Evolutionary conservation across 495 filamentous ascomycete genomes (phyloP).

Genomic region (Immersiella caudata): DNA sequence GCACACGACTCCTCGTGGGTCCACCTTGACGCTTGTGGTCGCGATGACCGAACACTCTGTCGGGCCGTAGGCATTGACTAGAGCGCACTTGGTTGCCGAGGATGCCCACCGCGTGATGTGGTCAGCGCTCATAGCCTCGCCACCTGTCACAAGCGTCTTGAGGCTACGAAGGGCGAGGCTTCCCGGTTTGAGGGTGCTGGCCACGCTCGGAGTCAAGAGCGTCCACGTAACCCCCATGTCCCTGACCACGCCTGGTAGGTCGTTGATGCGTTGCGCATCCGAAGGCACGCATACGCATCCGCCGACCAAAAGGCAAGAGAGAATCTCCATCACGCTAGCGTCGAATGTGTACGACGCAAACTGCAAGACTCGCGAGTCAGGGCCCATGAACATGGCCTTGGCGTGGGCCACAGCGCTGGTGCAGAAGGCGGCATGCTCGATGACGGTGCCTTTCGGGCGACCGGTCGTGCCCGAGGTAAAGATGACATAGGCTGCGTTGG

Average conservation of each 20-base stretch:
- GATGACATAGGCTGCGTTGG: conserved; percentile 53
- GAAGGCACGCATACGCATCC: conserved; percentile 47
- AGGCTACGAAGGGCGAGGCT: conserved; percentile 19
- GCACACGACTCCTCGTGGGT: conserved; percentile 22
- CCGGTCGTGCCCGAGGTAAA: conserved; percentile 59
- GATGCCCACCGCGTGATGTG: conserved; percentile 35
- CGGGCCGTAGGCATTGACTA: conserved; percentile 47
- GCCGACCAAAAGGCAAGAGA: conserved; percentile 57
- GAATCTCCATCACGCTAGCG: conserved; percentile 57
- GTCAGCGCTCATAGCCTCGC: conserved; percentile 31
- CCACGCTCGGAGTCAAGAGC: conserved; percentile 55
- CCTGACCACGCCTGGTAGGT: conserved; percentile 34
- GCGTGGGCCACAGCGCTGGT: conserved; percentile 46
- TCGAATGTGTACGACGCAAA: conserved; percentile 69
- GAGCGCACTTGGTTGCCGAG: conserved; percentile 24
- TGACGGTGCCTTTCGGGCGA: conserved; percentile 47
- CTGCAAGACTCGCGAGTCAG: conserved; percentile 55
- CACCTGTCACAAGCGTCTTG: conserved; percentile 31
- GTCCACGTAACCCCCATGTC: conserved; percentile 33
- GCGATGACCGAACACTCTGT: conserved; percentile 52
- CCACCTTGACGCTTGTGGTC: conserved; percentile 33
- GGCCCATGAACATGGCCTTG: conserved; percentile 42
- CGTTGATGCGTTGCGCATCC: conserved; percentile 36
- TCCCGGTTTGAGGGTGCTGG: conserved; percentile 32
- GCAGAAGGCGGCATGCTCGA: conserved; percentile 45